phyloP scores from a whole-genome alignment of 225 moss, liverwort and hornwort species.

The Asterella californica region DNA sequence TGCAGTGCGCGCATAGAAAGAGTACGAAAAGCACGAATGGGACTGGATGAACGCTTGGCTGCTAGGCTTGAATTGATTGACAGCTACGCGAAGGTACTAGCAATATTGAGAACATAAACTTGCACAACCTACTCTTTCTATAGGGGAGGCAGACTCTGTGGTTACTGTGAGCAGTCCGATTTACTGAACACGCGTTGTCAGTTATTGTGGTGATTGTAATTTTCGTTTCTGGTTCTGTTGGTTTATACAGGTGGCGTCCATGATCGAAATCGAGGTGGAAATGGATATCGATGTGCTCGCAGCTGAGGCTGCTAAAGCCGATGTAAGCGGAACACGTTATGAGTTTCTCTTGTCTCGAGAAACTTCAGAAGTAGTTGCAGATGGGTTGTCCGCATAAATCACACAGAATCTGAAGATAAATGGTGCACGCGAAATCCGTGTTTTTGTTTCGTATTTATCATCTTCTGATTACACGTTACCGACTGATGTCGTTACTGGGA shows the following conservation, averaged over 20 bases:
- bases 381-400: too few relatives aligned
- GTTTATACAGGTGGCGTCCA: slow-evolving; percentile 73
- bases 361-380: not conserved
- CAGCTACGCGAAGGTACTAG: slow-evolving; percentile 81
- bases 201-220: not conserved
- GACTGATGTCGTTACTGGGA: not conserved
- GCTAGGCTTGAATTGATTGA: slow-evolving; percentile 84
- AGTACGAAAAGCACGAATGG: slow-evolving; percentile 74
- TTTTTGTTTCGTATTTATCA: not conserved
- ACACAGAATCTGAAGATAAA: too few relatives aligned
- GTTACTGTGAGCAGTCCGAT: not conserved
- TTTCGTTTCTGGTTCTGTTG: not conserved
- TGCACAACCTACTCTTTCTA: not conserved
- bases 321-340: slow-evolving; percentile 34
- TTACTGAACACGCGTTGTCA: not conserved
- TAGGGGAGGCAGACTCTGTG: not conserved
- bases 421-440: not conserved
- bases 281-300: slow-evolving; percentile 96
- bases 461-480: not conserved
- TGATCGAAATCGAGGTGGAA: slow-evolving; percentile 99
- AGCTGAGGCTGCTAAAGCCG: slow-evolving; percentile 82
- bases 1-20: slow-evolving; percentile 90
- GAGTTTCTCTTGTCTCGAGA: not conserved
- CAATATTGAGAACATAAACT: not conserved
- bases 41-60: slow-evolving; percentile 82